These are phyloP conservation scores for Anthostomella pinea DNA, from an alignment of 2,329 filamentous ascomycete species.

Conservation along the genomic window DNA sequence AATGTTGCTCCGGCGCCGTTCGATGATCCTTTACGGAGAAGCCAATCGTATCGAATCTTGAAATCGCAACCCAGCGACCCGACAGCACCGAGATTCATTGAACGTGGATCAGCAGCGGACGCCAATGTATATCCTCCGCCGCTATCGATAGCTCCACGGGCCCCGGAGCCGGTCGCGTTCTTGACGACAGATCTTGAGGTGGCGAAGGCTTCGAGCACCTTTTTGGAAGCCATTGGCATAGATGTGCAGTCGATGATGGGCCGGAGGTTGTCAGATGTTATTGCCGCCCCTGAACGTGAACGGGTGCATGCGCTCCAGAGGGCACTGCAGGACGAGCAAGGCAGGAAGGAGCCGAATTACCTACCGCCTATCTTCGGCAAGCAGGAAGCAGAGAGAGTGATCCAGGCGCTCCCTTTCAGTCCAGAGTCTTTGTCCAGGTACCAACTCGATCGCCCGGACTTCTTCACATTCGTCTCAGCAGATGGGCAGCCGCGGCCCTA, in stretches of 20 bases:
- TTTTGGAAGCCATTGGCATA: slow-evolving; percentile 55
- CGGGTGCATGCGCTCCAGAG: slow-evolving; percentile 49
- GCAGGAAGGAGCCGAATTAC: slow-evolving; percentile 58
- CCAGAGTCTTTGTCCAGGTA: slow-evolving; percentile 52
- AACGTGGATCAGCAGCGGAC: slow-evolving; percentile 48
- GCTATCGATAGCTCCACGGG: slow-evolving; percentile 38
- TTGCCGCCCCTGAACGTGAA: slow-evolving; percentile 50
- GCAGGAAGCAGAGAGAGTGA: slow-evolving; percentile 51
- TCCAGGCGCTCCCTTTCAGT: slow-evolving; percentile 53
- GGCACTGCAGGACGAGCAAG: slow-evolving; percentile 56
- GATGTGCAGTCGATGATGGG: slow-evolving; percentile 43
- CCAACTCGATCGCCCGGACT: slow-evolving; percentile 51
- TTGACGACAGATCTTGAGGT: slow-evolving; percentile 58
- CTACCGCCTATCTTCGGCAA: slow-evolving; percentile 61
- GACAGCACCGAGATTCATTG: slow-evolving; percentile 47
- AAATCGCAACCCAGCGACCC: slow-evolving; percentile 53
- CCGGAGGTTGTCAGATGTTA: slow-evolving; percentile 53
- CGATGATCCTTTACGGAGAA: slow-evolving; percentile 45
- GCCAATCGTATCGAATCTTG: slow-evolving; percentile 50
- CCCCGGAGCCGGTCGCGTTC: slow-evolving; percentile 54
- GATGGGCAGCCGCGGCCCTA: slow-evolving; percentile 52
- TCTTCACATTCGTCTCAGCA: slow-evolving; percentile 50
- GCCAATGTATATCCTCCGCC: slow-evolving; percentile 47
- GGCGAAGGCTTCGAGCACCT: slow-evolving; percentile 53
- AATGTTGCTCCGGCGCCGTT: slow-evolving; percentile 42